phyloP scores from a whole-genome alignment of 345 rosid species.

The Corymbia maculata region DNA sequence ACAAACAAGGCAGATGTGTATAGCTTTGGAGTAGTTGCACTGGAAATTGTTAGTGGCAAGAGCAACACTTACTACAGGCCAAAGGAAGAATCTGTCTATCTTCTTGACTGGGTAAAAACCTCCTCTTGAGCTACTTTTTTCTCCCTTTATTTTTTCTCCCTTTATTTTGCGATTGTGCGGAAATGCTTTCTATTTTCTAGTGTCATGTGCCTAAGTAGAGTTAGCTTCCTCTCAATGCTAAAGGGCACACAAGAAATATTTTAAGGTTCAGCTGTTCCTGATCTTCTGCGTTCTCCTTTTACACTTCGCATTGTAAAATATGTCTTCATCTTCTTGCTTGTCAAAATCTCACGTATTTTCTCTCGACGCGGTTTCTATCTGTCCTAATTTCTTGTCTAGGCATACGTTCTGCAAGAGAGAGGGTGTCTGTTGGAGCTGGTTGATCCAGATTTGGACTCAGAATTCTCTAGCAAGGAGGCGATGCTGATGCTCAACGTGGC shows the following conservation, averaged over 20 bases:
- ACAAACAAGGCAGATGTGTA: slow-evolving; percentile 56
- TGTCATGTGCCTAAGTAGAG: neutral
- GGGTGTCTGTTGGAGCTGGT: slow-evolving; percentile 53
- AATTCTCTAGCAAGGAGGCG: slow-evolving; percentile 58
- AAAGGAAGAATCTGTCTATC: slow-evolving; percentile 62
- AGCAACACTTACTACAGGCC: slow-evolving; percentile 78
- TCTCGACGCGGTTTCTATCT: neutral
- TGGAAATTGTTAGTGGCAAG: slow-evolving; percentile 54
- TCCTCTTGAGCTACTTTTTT: neutral
- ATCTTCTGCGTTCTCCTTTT: neutral
- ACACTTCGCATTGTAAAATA: neutral
- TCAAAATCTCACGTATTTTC: neutral
- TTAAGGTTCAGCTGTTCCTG: neutral
- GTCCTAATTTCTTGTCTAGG: slow-evolving; percentile 19
- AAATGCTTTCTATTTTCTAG: neutral
- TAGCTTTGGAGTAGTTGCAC: slow-evolving; percentile 46
- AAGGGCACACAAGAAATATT: neutral
- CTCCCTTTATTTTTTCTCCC: neutral
- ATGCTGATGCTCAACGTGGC: slow-evolving; percentile 72
- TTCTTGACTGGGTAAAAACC: slow-evolving; percentile 69
- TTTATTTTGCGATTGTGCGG: neutral
- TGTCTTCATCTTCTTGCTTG: neutral
- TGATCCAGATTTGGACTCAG: slow-evolving; percentile 46
- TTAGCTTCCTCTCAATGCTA: neutral
- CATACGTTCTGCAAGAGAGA: slow-evolving; percentile 67